phyloP scores from a whole-genome alignment of 2,329 filamentous ascomycete species.

The Neofusicoccum ribis region DNA sequence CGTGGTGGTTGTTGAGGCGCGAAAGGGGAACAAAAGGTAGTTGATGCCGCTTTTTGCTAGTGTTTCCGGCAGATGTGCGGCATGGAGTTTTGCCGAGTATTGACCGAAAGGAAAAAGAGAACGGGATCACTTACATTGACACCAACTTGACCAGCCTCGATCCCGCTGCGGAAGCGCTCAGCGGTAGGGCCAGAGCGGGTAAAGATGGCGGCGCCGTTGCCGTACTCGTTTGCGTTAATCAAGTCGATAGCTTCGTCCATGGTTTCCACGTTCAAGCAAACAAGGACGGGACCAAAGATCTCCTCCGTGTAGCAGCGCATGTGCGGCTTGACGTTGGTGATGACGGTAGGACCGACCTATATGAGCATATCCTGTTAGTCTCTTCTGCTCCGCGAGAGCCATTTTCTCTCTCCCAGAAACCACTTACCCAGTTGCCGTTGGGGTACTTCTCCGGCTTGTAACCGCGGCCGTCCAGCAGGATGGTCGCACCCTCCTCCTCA shows the following conservation, averaged over 20 bases:
- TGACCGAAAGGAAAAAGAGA: too few relatives aligned
- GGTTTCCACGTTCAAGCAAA: slow-evolving; percentile 75
- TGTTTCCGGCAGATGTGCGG: neutral
- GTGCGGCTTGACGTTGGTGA: slow-evolving; percentile 73
- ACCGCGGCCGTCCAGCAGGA: slow-evolving; percentile 78
- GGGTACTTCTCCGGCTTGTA: slow-evolving; percentile 76
- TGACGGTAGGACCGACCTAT: slow-evolving; percentile 77
- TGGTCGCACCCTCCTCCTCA: slow-evolving; percentile 77
- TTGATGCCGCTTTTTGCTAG: neutral
- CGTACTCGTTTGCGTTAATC: slow-evolving; percentile 85
- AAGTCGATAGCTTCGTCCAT: slow-evolving; percentile 77
- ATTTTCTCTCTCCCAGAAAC: slow-evolving; percentile 5
- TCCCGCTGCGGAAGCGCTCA: slow-evolving; percentile 74
- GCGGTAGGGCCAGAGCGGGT: slow-evolving; percentile 76
- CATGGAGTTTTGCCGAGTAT: too few relatives aligned
- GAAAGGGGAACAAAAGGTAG: neutral
- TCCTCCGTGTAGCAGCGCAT: slow-evolving; percentile 87
- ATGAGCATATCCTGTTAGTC: neutral
- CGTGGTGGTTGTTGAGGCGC: neutral
- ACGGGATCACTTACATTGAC: slow-evolving; percentile 60
- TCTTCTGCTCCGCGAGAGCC: neutral
- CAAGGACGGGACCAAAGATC: slow-evolving; percentile 82
- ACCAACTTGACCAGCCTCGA: slow-evolving; percentile 82
- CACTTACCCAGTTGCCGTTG: slow-evolving; percentile 72
- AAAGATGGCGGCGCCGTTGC: slow-evolving; percentile 84